phyloP scores from a whole-genome alignment of 1,284 basidiomycete species.

The Athelia psychrophila region DNA sequence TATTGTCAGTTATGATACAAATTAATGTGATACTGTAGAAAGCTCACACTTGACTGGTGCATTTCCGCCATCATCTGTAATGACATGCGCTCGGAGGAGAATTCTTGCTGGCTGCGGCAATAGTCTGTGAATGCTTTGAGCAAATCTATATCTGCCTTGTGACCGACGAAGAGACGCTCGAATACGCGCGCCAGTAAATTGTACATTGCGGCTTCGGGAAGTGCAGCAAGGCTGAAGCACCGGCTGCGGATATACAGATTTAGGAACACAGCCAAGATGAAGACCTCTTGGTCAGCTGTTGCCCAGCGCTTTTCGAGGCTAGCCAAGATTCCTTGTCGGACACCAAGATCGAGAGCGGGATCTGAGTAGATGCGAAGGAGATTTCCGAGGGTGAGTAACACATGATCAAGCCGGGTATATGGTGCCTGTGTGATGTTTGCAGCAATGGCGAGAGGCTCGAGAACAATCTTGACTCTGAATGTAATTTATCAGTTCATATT shows the following conservation, averaged over 20 bases:
- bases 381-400: slow-evolving; percentile 27
- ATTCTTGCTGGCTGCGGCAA: neutral
- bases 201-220: slow-evolving; percentile 6
- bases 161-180: neutral
- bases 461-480: slow-evolving; percentile 14
- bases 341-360: neutral
- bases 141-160: neutral
- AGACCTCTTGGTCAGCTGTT: slow-evolving; percentile 33
- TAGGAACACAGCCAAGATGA: slow-evolving; percentile 28
- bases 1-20: neutral
- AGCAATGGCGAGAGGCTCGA: slow-evolving; percentile 32
- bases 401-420: slow-evolving; percentile 24
- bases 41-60: neutral
- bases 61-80: neutral
- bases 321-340: slow-evolving; percentile 8
- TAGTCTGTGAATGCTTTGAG: slow-evolving; percentile 1
- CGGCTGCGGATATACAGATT: slow-evolving; percentile 20
- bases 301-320: slow-evolving; percentile 29
- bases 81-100: neutral
- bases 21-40: neutral
- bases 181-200: slow-evolving; percentile 6
- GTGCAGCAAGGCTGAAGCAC: slow-evolving; percentile 9
- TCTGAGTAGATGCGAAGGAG: slow-evolving; percentile 17
- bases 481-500: slow-evolving; percentile 10
- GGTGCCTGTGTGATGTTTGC: slow-evolving; percentile 27